A percentile compares a stretch with the other conserved stretches of the same genome.
Conservation (phyloP, 140 eudicot species). For the Bidens hawaiensis region DNA sequence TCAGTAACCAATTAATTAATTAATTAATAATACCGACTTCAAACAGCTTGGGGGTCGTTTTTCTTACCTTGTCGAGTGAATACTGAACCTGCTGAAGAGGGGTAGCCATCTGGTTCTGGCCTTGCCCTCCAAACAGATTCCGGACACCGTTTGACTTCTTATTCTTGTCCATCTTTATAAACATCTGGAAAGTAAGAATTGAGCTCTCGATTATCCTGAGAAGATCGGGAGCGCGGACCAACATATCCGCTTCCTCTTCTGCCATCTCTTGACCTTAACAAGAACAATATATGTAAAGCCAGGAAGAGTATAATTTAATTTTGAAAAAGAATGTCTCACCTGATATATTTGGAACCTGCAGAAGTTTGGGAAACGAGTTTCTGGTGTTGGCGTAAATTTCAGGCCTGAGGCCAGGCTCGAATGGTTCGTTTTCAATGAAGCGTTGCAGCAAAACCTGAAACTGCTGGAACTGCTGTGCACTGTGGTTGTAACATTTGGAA, state of each 20-base stretch:
- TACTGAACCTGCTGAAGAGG: conserved; percentile 83
- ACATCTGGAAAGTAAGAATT: conserved; percentile 65
- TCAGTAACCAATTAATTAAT: too few relatives aligned
- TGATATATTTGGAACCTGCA: conserved; percentile 85
- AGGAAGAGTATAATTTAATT: background rate
- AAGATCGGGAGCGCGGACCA: conserved; percentile 65
- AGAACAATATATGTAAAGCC: background rate
- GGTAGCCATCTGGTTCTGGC: conserved; percentile 70
- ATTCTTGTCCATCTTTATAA: conserved; percentile 81
- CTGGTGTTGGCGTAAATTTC: conserved; percentile 71
- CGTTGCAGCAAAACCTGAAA: conserved; percentile 89
- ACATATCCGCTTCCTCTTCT: conserved; percentile 52
- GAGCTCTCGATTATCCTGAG: conserved; percentile 58
- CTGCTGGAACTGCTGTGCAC: conserved; percentile 94
- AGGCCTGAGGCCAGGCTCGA: conserved; percentile 66
- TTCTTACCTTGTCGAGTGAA: conserved; percentile 69
- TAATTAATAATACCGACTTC: too few relatives aligned
- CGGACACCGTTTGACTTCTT: conserved; percentile 56
- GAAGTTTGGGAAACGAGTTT: conserved; percentile 60
- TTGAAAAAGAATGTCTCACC: conserved; percentile 31
- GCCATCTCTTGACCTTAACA: conserved; percentile 47
- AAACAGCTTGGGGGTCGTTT: background rate
- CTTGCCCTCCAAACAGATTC: conserved; percentile 61
- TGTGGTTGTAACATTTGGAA: conserved; percentile 52
- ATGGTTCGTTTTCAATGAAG: conserved; percentile 90